phyloP scores from a whole-genome alignment of 495 filamentous ascomycete genomes.

The Sordaria brevicollis region DNA sequence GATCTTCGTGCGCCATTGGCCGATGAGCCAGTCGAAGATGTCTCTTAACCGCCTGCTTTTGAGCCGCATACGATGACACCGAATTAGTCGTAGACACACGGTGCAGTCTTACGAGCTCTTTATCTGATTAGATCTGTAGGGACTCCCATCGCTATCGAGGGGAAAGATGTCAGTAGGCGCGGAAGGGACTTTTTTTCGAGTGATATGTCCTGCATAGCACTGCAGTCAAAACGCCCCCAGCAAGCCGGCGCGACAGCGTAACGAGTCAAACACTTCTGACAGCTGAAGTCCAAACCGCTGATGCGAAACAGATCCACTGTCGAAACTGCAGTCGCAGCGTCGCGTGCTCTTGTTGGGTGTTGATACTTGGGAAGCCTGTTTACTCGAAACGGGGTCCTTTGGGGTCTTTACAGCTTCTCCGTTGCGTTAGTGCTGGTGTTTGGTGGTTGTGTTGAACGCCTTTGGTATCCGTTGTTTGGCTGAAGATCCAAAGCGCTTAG shows the following conservation, averaged over 20 bases:
- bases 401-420: not conserved
- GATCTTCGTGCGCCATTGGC: not conserved
- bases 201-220: not conserved
- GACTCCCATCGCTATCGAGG: too few species aligned
- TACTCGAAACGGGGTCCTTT: not conserved
- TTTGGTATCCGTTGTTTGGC: conserved; percentile 16
- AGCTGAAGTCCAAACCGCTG: not conserved
- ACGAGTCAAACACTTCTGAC: not conserved
- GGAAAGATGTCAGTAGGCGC: not conserved
- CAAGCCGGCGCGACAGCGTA: not conserved
- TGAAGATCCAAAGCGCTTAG: not conserved
- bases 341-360: not conserved
- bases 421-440: not conserved
- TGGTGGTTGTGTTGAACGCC: too few species aligned
- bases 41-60: not conserved
- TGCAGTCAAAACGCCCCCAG: not conserved
- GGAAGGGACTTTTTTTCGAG: not conserved
- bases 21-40: not conserved
- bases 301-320: conserved; percentile 5
- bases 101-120: not conserved
- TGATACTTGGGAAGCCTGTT: not conserved
- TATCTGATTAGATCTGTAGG: not conserved
- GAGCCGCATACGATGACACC: not conserved
- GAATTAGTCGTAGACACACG: fast-evolving
- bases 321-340: conserved; percentile 4